Percentiles rank a stretch among this genome's conserved stretches.
Conservation (phyloP, 257 asterid genomes). For the Nicotiana noctiflora region DNA sequence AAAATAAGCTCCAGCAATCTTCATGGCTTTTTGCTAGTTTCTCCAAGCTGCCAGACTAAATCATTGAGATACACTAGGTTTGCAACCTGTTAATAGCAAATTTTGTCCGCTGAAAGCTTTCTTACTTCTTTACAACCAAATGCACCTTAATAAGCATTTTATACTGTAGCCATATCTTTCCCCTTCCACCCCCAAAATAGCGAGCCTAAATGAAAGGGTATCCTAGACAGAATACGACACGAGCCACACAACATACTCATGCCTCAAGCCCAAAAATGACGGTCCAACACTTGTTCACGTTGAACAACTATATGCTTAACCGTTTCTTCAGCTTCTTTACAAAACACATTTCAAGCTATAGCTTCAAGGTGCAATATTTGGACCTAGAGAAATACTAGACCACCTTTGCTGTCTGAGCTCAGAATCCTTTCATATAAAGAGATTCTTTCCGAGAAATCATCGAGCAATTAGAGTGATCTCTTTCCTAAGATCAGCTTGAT, state of each 20-base stretch:
- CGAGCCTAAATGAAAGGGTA: too few species aligned
- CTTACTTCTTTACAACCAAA: too few species aligned
- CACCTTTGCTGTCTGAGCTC: background rate
- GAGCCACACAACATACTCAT: background rate
- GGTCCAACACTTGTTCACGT: background rate
- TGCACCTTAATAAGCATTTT: too few species aligned
- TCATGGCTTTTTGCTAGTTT: too few species aligned
- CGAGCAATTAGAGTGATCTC: background rate
- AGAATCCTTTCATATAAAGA: background rate
- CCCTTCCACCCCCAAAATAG: too few species aligned
- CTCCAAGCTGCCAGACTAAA: too few species aligned
- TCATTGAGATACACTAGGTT: too few species aligned
- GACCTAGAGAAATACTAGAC: background rate
- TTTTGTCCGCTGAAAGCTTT: too few species aligned
- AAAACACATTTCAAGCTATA: background rate
- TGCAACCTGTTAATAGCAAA: too few species aligned
- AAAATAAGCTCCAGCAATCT: too few species aligned
- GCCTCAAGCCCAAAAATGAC: background rate
- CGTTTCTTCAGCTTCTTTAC: background rate
- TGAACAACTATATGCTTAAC: background rate
- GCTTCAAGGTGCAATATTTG: background rate
- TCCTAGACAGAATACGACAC: too few species aligned
- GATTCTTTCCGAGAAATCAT: background rate
- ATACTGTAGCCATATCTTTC: too few species aligned
- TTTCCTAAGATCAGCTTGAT: background rate